A percentile compares a stretch with the other conserved stretches of the same genome.
Conservation (phyloP, 331 rosid species). For the Prunus yedoensis region DNA sequence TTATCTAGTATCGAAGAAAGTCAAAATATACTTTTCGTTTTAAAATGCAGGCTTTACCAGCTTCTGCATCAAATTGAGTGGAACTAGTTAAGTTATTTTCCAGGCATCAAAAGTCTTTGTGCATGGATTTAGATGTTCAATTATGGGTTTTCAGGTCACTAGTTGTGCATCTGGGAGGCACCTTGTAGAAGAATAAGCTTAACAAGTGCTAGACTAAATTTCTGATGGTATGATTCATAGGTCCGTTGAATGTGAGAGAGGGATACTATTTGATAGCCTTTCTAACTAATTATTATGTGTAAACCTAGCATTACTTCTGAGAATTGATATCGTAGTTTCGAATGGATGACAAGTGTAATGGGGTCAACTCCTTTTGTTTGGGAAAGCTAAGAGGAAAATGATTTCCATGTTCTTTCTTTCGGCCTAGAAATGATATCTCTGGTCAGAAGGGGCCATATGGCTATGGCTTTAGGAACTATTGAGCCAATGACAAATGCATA, state of each 20-base stretch:
- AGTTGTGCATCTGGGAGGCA: not conserved
- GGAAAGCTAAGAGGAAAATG: not conserved
- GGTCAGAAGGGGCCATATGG: not conserved
- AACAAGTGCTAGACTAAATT: not conserved
- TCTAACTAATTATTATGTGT: not conserved
- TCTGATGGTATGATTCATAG: not conserved
- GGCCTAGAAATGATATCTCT: not conserved
- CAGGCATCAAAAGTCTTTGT: not conserved
- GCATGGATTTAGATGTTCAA: not conserved
- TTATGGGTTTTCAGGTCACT: not conserved
- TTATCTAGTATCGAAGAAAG: not conserved
- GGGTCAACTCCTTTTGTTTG: not conserved
- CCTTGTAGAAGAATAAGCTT: not conserved
- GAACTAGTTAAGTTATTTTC: not conserved
- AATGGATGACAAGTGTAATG: not conserved
- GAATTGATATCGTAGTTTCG: not conserved
- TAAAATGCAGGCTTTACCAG: too few relatives aligned
- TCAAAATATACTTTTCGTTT: not conserved
- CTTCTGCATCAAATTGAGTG: not conserved
- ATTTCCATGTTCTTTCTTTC: too few relatives aligned
- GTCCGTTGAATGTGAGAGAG: not conserved
- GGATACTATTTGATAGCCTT: conserved; percentile 2
- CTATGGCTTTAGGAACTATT: too few relatives aligned
- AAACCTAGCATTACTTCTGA: not conserved
- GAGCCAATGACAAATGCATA: too few relatives aligned